These are phyloP conservation scores for Radiomyces spectabilis DNA, from an alignment of 192 early-diverging fungal genomes.

Conservation along the genomic window DNA sequence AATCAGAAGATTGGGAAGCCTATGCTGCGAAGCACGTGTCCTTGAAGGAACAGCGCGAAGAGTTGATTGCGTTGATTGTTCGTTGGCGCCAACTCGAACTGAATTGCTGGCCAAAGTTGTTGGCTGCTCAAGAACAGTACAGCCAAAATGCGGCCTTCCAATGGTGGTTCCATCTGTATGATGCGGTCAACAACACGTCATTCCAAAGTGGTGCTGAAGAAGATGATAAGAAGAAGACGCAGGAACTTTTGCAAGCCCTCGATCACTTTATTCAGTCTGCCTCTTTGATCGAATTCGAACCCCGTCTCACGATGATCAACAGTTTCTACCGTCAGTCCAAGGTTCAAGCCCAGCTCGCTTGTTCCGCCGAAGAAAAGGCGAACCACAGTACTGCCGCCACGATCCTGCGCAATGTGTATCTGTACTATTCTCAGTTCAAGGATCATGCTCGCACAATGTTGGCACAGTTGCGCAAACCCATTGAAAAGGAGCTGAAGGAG, in stretches of 20 bases:
- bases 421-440: constrained; percentile 78
- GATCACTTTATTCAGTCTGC: constrained; percentile 79
- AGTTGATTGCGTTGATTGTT: constrained; percentile 67
- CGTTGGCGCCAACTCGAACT: constrained; percentile 91
- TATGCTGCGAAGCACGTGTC: constrained; percentile 80
- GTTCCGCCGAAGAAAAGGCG: background rate
- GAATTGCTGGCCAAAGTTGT: constrained; percentile 79
- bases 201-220: constrained; percentile 18
- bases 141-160: constrained; percentile 53
- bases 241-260: constrained; percentile 53
- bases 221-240: constrained; percentile 21
- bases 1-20: constrained; percentile 91
- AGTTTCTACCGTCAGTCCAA: constrained; percentile 13
- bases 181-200: constrained; percentile 38
- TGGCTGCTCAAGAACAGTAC: constrained; percentile 74
- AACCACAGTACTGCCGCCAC: constrained; percentile 28
- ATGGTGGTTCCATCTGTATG: constrained; percentile 90
- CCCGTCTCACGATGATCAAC: constrained; percentile 47
- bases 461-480: constrained; percentile 54
- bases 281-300: constrained; percentile 70
- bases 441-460: constrained; percentile 49
- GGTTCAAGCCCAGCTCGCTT: constrained; percentile 22
- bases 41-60: constrained; percentile 58
- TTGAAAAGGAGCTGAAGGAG: constrained; percentile 84
- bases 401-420: constrained; percentile 63